Percentiles rank a stretch among this genome's conserved stretches.
Evolutionary conservation across 2,329 filamentous ascomycete species (phyloP).

Genomic region (Aaosphaeria arxii): DNA sequence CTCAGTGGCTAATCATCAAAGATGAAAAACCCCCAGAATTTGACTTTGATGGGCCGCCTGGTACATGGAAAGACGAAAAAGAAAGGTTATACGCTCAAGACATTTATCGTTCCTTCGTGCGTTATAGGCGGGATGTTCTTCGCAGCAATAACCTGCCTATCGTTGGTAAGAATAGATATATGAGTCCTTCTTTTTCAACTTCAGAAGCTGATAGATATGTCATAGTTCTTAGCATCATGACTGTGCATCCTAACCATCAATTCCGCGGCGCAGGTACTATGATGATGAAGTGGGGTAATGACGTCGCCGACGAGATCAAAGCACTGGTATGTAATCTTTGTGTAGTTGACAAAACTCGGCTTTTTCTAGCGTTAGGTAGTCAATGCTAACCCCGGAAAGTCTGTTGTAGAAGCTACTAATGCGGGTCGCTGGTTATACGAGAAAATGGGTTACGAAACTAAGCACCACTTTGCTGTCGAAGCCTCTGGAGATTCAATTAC

Average conservation of each 20-base stretch:
- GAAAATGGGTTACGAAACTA: constrained; percentile 1
- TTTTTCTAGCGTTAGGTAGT: background rate
- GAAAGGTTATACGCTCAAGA: constrained; percentile 6
- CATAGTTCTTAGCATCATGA: constrained; percentile 4
- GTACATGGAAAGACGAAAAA: constrained; percentile 4
- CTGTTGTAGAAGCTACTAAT: constrained; percentile 1
- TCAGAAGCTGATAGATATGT: background rate
- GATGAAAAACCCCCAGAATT: constrained; percentile 2
- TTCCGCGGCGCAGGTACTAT: constrained; percentile 1
- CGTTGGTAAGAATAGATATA: constrained; percentile 1
- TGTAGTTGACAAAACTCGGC: background rate
- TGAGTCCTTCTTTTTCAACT: background rate
- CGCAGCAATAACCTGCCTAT: constrained; percentile 3
- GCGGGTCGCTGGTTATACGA: constrained; percentile 4
- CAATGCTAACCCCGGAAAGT: background rate
- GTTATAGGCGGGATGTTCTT: background rate
- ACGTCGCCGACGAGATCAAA: constrained; percentile 1
- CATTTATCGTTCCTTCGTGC: constrained; percentile 1
- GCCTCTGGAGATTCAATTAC: background rate
- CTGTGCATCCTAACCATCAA: constrained; percentile 4
- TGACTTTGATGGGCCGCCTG: constrained; percentile 4
- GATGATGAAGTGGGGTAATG: constrained; percentile 3
- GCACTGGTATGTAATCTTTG: constrained; percentile 1
- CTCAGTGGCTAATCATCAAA: constrained; percentile 3
- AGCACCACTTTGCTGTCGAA: background rate